Base-by-base conservation (phyloP, 257 asterid species). In the Pogostemon cablin region DNA sequence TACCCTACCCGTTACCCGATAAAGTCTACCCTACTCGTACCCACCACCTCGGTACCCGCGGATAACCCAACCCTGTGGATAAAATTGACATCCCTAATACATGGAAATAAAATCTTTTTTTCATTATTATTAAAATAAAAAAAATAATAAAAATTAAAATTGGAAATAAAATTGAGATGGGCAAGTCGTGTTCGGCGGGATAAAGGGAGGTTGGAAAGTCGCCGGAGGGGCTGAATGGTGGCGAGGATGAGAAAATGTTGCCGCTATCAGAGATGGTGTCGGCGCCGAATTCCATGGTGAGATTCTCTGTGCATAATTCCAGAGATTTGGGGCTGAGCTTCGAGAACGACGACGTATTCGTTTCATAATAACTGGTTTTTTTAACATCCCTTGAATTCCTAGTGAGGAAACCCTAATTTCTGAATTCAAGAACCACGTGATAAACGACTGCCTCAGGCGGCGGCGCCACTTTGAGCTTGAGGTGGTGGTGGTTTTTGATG, bases 251-350 rank as follows among this genome's bases (percentile, higher is more conserved):
- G 77, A 83, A 56, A 79, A 86, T 82, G 87, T 65, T 62, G 80
- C 46, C 60, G 83, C 65, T 3, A 75, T 81, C 95, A 70, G 80
- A 57, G 62, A 25, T 2, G 11, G 38, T 78, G 41, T 88, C 95
- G 17, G 75, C 78, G 5, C 97, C 97, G n/a, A 90, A 83, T 49
- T 92, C 98, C 61, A 90, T 86, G 0, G 96, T 97, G 1, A 92
- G 56, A 58, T 82, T 86, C 43, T 92, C 97, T 4, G 97, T 92
- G 85, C 98, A 92, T 10, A 92, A 35, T 49, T 86, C 79, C 10
- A 92, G 82, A 68, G 96, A 87, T 53, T 80, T 78, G 0, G 80
- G 79, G 60, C 85, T 89, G 7, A 86, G 80, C 41, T 62, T 63
- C 0, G 86, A 73, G 5, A 72, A 82, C 0, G 84, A 76, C 1